Evolutionary conservation across 306 rosid genomes (phyloP).

Genomic region (Ammopiptanthus mongolicus): DNA sequence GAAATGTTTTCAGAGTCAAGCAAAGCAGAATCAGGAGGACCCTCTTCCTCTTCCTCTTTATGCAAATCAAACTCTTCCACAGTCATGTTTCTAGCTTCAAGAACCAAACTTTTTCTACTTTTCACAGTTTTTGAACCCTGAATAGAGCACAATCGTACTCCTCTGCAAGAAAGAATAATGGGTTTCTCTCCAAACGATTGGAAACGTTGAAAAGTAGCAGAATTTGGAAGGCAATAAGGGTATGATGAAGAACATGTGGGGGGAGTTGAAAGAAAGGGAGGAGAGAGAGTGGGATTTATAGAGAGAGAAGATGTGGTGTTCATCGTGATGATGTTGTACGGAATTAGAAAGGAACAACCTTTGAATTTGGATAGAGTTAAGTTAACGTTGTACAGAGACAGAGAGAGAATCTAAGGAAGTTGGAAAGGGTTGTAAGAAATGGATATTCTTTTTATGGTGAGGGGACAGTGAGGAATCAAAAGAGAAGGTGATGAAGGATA

Average conservation of each 20-base stretch:
- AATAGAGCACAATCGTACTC: constrained; percentile 25
- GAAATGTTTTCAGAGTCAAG: constrained; percentile 51
- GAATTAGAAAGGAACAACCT: constrained; percentile 4
- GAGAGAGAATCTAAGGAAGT: not conserved
- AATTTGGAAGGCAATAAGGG: constrained; percentile 9
- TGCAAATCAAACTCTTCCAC: constrained; percentile 37
- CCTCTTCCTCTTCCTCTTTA: constrained; percentile 40
- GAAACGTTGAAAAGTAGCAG: constrained; percentile 22
- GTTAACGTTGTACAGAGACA: not conserved
- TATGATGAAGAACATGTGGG: constrained; percentile 13
- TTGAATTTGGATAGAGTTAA: constrained; percentile 16
- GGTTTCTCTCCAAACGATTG: constrained; percentile 36
- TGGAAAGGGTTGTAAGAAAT: not conserved
- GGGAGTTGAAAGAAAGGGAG: constrained; percentile 27
- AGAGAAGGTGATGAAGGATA: not conserved
- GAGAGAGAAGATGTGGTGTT: constrained; percentile 33
- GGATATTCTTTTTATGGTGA: constrained; percentile 17
- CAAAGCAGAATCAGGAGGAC: constrained; percentile 50
- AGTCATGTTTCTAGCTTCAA: constrained; percentile 50
- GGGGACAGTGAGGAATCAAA: constrained; percentile 8
- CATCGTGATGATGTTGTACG: constrained; percentile 31
- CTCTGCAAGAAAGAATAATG: constrained; percentile 21
- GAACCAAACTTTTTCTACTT: constrained; percentile 26
- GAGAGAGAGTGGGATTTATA: constrained; percentile 57
- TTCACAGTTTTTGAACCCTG: constrained; percentile 3